Evolutionary conservation across 2,329 filamentous ascomycete genomes (phyloP).

Genomic region (Botryosphaeria dothidea): DNA sequence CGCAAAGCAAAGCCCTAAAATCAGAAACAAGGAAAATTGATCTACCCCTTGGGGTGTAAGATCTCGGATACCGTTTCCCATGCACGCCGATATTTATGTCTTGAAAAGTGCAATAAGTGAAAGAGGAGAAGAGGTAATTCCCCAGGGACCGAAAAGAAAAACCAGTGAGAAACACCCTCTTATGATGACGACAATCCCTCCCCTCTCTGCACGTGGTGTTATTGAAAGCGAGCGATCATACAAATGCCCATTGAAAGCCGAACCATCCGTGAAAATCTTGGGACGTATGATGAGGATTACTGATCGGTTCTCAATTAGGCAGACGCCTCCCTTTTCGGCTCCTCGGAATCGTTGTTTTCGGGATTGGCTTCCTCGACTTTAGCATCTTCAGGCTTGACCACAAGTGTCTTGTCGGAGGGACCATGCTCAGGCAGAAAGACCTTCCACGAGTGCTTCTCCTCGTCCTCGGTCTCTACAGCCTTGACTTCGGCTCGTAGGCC

Average conservation of each 20-base stretch:
- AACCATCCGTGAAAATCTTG: neutral
- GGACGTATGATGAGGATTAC: neutral
- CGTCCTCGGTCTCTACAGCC: slow-evolving; percentile 26
- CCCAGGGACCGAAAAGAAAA: neutral
- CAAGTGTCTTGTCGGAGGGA: neutral
- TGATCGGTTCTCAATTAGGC: slow-evolving; percentile 19
- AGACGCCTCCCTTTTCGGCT: slow-evolving; percentile 24
- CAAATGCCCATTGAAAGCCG: neutral
- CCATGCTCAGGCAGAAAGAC: neutral
- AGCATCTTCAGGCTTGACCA: neutral
- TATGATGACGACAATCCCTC: neutral
- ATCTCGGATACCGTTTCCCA: neutral
- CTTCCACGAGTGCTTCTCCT: slow-evolving; percentile 27
- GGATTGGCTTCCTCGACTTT: neutral
- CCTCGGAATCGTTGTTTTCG: slow-evolving; percentile 26
- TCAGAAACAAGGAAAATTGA: neutral
- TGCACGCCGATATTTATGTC: slow-evolving; percentile 14
- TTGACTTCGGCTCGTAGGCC: slow-evolving; percentile 62
- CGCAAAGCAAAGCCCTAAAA: neutral
- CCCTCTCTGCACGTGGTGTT: neutral
- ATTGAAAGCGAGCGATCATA: neutral
- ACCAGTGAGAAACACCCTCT: neutral
- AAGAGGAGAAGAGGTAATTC: neutral
- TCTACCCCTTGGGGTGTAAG: neutral
- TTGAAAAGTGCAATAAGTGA: neutral